Percentiles rank a stretch among this genome's conserved stretches.
Conservation (phyloP, 2,329 filamentous ascomycete genomes). For the Trichoderma pleuroti region DNA sequence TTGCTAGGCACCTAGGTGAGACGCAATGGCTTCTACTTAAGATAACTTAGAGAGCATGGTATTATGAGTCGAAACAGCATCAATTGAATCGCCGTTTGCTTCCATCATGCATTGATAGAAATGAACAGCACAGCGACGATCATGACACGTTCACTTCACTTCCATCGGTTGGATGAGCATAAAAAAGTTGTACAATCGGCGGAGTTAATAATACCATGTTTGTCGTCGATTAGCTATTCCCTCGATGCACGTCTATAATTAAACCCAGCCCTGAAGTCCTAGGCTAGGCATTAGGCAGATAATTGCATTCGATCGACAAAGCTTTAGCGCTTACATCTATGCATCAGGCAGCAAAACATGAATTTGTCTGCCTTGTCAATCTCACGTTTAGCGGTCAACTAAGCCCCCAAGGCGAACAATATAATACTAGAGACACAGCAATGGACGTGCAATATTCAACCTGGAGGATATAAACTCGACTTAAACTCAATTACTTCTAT, state of each 20-base stretch:
- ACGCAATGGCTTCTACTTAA: neutral
- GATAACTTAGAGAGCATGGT: neutral
- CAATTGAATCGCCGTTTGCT: neutral
- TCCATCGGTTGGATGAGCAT: neutral
- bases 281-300: neutral
- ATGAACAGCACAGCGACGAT: neutral
- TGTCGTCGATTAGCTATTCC: neutral
- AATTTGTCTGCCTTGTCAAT: neutral
- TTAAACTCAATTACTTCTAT: neutral
- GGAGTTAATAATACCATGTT: neutral
- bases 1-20: neutral
- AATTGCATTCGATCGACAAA: neutral
- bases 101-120: neutral
- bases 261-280: neutral
- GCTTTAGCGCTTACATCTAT: neutral
- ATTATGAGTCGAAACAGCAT: neutral
- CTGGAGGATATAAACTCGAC: neutral
- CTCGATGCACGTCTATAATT: neutral
- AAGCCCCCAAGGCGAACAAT: neutral
- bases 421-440: neutral
- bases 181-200: neutral
- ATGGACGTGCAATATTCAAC: too few relatives aligned
- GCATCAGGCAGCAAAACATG: neutral
- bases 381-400: neutral
- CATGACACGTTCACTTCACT: neutral